phyloP scores from a whole-genome alignment of 2,329 filamentous ascomycete species.

The Atkinsonella hypoxylon region DNA sequence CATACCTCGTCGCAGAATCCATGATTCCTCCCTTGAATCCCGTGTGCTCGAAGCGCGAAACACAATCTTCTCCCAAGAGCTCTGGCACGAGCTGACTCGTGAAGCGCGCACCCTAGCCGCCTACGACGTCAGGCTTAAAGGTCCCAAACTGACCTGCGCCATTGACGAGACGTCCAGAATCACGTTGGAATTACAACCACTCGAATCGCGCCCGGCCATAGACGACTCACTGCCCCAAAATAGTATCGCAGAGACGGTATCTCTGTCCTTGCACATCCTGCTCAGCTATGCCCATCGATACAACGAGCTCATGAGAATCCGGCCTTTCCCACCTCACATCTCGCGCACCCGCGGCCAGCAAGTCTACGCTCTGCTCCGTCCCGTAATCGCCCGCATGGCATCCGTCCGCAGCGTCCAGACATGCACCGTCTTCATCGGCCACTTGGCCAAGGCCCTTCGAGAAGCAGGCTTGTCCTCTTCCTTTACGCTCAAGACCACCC shows the following conservation, averaged over 20 bases:
- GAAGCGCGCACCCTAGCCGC: slow-evolving; percentile 65
- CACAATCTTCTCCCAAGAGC: slow-evolving; percentile 70
- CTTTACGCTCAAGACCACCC: slow-evolving; percentile 30
- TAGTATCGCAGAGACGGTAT: slow-evolving; percentile 50
- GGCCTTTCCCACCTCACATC: slow-evolving; percentile 33
- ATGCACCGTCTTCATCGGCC: slow-evolving; percentile 30
- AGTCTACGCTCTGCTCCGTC: slow-evolving; percentile 37
- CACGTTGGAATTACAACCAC: slow-evolving; percentile 55
- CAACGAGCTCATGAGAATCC: slow-evolving; percentile 57
- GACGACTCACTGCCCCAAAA: slow-evolving; percentile 28
- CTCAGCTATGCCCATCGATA: slow-evolving; percentile 69
- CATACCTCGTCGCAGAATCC: slow-evolving; percentile 36
- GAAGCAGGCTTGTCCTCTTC: slow-evolving; percentile 32
- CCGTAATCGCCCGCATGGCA: slow-evolving; percentile 36
- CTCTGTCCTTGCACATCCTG: slow-evolving; percentile 60
- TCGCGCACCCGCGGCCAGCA: slow-evolving; percentile 25
- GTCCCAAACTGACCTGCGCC: slow-evolving; percentile 43
- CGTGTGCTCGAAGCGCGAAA: slow-evolving; percentile 65
- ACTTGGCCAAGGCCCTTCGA: slow-evolving; percentile 31
- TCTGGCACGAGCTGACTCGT: slow-evolving; percentile 80
- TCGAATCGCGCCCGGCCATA: slow-evolving; percentile 27
- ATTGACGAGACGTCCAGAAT: slow-evolving; percentile 41
- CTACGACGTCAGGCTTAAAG: slow-evolving; percentile 55
- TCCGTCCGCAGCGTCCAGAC: slow-evolving; percentile 29
- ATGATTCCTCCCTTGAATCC: slow-evolving; percentile 45